Evolutionary conservation across 306 rosid species (phyloP).

Genomic region (Medicago truncatula): MtrunA17r5.0-ANR NC_053049.1:12189501-12190000

Average conservation of each 20-base stretch:
- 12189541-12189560: constrained; percentile 90
- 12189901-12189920: constrained; percentile 90
- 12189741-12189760: not conserved
- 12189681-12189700: constrained; percentile 40
- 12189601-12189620: constrained; percentile 91
- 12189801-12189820: constrained; percentile 57
- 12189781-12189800: constrained; percentile 87
- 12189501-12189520: constrained; percentile 80
- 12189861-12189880: constrained; percentile 79
- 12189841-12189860: constrained; percentile 81
- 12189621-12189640: constrained; percentile 69
- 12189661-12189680: constrained; percentile 86
- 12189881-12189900: constrained; percentile 82
- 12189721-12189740: constrained; percentile 1
- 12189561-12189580: constrained; percentile 68
- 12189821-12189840: constrained; percentile 75
- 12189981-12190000: not conserved
- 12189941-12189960: constrained; percentile 32
- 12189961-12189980: constrained; percentile 40
- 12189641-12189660: constrained; percentile 88
- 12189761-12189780: constrained; percentile 70
- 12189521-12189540: constrained; percentile 92
- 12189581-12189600: constrained; percentile 75
- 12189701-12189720: constrained; percentile 30
- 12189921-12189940: constrained; percentile 88